Evolutionary conservation across 2,329 filamentous ascomycete genomes (phyloP).

Genomic region (Cordyceps fumosorosea): DNA sequence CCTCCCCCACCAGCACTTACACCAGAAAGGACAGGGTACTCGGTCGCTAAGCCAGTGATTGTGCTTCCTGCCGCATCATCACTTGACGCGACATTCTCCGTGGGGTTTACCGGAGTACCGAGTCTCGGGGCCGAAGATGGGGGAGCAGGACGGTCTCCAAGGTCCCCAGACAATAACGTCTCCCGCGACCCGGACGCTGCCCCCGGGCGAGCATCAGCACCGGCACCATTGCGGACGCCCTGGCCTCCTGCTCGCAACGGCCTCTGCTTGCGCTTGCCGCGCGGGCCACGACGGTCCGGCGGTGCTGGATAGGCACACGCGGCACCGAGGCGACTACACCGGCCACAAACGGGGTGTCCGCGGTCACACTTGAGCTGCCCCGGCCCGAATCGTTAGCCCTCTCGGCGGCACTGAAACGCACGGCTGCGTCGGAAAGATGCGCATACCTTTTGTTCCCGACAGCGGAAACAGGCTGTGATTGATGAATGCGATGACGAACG

Average conservation of each 20-base stretch:
- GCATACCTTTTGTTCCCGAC: slow-evolving; percentile 5
- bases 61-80: not conserved
- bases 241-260: not conserved
- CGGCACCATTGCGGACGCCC: not conserved
- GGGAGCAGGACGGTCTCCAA: not conserved
- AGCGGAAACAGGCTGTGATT: not conserved
- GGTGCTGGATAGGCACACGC: not conserved
- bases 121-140: not conserved
- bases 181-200: not conserved
- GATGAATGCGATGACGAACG: not conserved
- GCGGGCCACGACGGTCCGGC: slow-evolving; percentile 1
- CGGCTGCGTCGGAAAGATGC: not conserved
- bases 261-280: not conserved
- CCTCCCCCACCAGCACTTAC: not conserved
- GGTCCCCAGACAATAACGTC: not conserved
- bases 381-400: not conserved
- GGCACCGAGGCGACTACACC: not conserved
- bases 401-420: not conserved
- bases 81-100: not conserved
- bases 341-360: not conserved
- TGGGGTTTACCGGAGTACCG: too few species aligned
- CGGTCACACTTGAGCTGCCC: slow-evolving; percentile 3
- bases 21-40: not conserved
- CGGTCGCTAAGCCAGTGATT: not conserved
- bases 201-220: not conserved